Conservation (phyloP, 2,329 filamentous ascomycete species). For the Fusarium domesticum region DNA sequence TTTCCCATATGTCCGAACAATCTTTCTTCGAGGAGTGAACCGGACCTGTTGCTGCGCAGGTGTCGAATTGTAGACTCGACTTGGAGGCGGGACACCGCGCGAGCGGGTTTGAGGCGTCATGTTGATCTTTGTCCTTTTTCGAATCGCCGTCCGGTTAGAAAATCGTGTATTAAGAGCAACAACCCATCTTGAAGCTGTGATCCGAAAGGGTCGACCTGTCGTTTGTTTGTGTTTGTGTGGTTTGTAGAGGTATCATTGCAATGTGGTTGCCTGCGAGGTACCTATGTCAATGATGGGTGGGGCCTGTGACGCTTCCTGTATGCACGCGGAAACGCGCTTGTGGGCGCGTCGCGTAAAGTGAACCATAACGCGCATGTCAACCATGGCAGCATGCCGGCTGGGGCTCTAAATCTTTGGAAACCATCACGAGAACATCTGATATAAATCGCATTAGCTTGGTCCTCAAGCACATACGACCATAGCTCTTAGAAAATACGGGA, state of each 20-base stretch:
- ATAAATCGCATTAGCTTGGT: no score
- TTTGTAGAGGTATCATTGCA: background rate
- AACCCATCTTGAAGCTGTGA: background rate
- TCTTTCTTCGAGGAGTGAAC: slow-evolving; percentile 37
- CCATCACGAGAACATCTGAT: background rate
- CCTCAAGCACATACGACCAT: background rate
- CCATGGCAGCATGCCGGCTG: no score
- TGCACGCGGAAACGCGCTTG: no score
- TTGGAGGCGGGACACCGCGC: slow-evolving; percentile 36
- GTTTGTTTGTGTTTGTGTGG: background rate
- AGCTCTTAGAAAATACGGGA: background rate
- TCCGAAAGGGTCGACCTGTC: background rate
- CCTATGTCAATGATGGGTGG: background rate
- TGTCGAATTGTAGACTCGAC: slow-evolving; percentile 39
- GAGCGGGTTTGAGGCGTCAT: slow-evolving; percentile 41
- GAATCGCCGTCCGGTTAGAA: background rate
- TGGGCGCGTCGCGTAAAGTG: no score
- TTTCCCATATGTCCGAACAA: slow-evolving; percentile 36
- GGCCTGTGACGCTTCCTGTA: background rate
- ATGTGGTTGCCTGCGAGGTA: background rate
- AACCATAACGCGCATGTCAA: no score
- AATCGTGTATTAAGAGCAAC: background rate
- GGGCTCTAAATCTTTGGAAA: background rate
- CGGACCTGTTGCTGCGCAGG: slow-evolving; percentile 39
- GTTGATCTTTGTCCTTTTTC: background rate